phyloP scores from a whole-genome alignment of 139 green algal genomes.

The Yamagishiella unicocca region DNA sequence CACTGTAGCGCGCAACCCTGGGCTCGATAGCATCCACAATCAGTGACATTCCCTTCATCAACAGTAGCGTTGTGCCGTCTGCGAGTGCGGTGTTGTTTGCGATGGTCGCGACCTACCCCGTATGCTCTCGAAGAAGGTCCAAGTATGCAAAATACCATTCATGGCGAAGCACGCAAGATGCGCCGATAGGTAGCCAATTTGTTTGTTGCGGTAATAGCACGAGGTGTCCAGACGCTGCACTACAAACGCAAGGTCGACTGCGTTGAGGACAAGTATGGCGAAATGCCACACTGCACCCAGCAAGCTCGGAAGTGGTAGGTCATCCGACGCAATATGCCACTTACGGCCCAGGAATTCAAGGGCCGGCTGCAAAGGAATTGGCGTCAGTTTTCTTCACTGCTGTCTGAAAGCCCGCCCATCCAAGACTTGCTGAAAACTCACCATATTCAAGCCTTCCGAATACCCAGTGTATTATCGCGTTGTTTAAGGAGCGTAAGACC shows the following conservation, averaged over 20 bases:
- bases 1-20: background rate
- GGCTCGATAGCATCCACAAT: background rate
- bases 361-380: slow-evolving; percentile 21
- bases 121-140: slow-evolving; percentile 16
- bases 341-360: background rate
- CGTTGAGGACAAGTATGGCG: background rate
- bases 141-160: background rate
- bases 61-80: background rate
- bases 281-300: background rate
- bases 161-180: background rate
- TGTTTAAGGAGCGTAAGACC: too few species aligned
- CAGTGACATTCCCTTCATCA: background rate
- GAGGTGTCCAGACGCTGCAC: background rate
- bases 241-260: background rate
- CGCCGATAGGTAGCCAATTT: background rate
- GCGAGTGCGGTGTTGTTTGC: too few species aligned
- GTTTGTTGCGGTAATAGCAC: background rate
- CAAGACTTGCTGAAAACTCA: too few species aligned
- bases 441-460: too few species aligned
- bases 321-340: slow-evolving; percentile 19
- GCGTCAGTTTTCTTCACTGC: too few species aligned
- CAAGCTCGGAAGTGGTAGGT: slow-evolving; percentile 15
- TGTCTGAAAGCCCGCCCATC: too few species aligned
- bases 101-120: background rate
- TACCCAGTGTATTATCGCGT: too few species aligned